Evolutionary conservation across 2,329 filamentous ascomycete genomes (phyloP), one percentile per base, ranked within the genome.

Genomic region (Neospermospora avenae): DNA sequence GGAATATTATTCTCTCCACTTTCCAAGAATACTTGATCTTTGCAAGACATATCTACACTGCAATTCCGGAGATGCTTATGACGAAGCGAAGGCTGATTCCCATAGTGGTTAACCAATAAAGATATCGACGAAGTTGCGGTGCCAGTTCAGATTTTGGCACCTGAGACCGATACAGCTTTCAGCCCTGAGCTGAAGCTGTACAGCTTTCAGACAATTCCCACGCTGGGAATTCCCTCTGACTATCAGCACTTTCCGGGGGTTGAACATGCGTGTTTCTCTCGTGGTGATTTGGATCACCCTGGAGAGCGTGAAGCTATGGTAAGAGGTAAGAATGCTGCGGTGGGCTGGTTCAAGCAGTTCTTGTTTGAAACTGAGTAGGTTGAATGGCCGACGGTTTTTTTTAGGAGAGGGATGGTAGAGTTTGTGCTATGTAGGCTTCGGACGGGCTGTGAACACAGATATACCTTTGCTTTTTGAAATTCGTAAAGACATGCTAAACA

Each of bases 161-260:
- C 81, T 0, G 80, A 84, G 70, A 49, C 70, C 31, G 82, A 84
- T 67, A 56, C 39, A 0, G 55, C 67, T 18, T 83, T 74, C 65
- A 73, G 76, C 1, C 55, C 69, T 0, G 80, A 82, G 69, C 55
- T 83, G 53, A 84, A 83, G 72, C 49, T 59, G 46, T 70, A 77
- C 66, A 71, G 74, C 0, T 75, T 79, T 62, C 64, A 72, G 55
- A 74, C 71, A 8, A 60, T 83, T 41, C 73, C 69, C 24, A 72
- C 66, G 51, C 49, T 74, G 14, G 73, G 72, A 0, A 58, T 81
- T 6, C 67, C 74, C 13, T 82, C 77, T 62, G 78, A 81, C 53
- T 84, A 81, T 69, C 75, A 77, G 63, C 74, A 81, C 66, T 83
- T 81, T 63, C 77, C 81, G 0, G 78, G 77, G 0, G 69, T 82